Evolutionary conservation across 805 yeast species (phyloP).

Genomic region (Ogataea nakhonphanomensis): DNA sequence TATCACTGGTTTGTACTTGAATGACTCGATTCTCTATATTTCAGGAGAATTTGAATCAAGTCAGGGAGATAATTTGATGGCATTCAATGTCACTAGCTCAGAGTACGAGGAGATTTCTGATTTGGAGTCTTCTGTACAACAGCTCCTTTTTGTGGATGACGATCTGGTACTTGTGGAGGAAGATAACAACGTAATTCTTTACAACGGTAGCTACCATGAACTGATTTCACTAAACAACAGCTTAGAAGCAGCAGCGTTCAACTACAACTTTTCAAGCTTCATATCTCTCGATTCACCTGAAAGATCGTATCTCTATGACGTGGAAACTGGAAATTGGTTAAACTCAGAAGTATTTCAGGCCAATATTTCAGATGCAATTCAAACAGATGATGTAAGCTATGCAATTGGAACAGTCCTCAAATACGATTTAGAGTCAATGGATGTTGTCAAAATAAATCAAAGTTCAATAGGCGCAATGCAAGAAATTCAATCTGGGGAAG

Average conservation of each 20-base stretch:
- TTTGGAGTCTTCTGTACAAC: slow-evolving; percentile 34
- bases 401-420: slow-evolving; percentile 23
- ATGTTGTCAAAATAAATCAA: slow-evolving; percentile 10
- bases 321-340: slow-evolving; percentile 36
- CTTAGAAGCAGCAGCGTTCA: slow-evolving; percentile 21
- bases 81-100: slow-evolving; percentile 22
- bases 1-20: slow-evolving; percentile 34
- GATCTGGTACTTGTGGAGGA: slow-evolving; percentile 43
- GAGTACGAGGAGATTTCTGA: not conserved
- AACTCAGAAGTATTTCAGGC: slow-evolving; percentile 28
- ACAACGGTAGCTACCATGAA: slow-evolving; percentile 35
- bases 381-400: slow-evolving; percentile 12
- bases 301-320: slow-evolving; percentile 8
- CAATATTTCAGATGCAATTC: slow-evolving; percentile 29
- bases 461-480: not conserved
- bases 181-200: slow-evolving; percentile 27
- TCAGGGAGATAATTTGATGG: slow-evolving; percentile 38
- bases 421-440: slow-evolving; percentile 19
- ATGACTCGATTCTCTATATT: slow-evolving; percentile 37
- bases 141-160: slow-evolving; percentile 29
- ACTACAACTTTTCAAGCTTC: slow-evolving; percentile 39
- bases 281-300: slow-evolving; percentile 36
- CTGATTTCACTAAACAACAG: slow-evolving; percentile 34
- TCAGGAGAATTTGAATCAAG: slow-evolving; percentile 47
- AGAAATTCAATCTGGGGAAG: slow-evolving; percentile 10